These are phyloP conservation scores for Penicillium psychrofluorescens DNA, from an alignment of 495 filamentous ascomycete genomes.

Conservation along the genomic window DNA sequence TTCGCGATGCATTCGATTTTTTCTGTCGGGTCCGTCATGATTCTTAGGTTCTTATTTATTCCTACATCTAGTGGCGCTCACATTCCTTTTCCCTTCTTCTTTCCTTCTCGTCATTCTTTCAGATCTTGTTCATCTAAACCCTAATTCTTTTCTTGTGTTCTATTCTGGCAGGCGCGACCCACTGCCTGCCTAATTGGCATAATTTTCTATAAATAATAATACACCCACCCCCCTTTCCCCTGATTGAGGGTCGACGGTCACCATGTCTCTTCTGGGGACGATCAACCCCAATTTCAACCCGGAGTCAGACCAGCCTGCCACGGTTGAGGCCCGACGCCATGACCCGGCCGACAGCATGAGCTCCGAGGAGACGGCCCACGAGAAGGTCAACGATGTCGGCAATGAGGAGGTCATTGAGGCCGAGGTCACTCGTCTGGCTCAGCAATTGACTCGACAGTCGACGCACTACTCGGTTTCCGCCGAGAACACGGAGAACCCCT, in stretches of 20 bases:
- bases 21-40: too few relatives aligned
- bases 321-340: conserved; percentile 13
- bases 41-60: too few relatives aligned
- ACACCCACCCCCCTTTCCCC: background rate
- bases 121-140: background rate
- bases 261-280: conserved; percentile 35
- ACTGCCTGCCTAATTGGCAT: background rate
- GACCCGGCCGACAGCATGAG: conserved; percentile 20
- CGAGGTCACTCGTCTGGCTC: conserved; percentile 38
- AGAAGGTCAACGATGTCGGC: conserved; percentile 14
- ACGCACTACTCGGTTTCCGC: conserved; percentile 23
- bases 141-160: background rate
- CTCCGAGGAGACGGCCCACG: conserved; percentile 25
- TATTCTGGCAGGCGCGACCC: background rate
- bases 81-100: too few relatives aligned
- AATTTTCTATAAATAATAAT: background rate
- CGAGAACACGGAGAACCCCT: conserved; percentile 35
- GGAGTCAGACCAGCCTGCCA: conserved; percentile 2
- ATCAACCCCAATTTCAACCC: conserved; percentile 27
- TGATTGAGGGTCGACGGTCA: conserved; percentile 2
- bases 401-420: conserved; percentile 28
- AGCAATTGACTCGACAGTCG: conserved; percentile 41
- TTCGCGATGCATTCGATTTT: too few relatives aligned
- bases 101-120: too few relatives aligned
- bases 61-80: too few relatives aligned